Evolutionary conservation across 2,329 filamentous ascomycete genomes (phyloP).

Genomic region (Colletotrichum sojae): DNA sequence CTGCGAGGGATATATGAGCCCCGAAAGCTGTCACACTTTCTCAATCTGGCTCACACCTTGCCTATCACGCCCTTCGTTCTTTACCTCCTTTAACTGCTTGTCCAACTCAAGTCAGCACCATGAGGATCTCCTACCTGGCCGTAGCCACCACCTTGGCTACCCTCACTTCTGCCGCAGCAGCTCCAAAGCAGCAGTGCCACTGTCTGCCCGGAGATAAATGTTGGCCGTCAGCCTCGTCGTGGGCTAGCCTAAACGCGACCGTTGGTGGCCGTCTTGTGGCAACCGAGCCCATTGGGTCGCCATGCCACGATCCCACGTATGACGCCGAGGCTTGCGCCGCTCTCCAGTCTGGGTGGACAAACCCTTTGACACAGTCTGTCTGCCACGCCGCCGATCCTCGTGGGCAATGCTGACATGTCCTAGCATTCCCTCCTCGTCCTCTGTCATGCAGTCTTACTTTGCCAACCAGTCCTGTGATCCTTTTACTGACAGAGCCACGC

Average conservation of each 20-base stretch:
- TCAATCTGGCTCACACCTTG: slow-evolving; percentile 7
- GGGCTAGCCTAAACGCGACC: slow-evolving; percentile 66
- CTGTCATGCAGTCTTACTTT: slow-evolving; percentile 57
- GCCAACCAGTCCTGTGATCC: slow-evolving; percentile 56
- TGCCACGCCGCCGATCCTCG: neutral
- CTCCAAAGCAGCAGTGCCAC: slow-evolving; percentile 51
- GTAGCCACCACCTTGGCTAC: slow-evolving; percentile 41
- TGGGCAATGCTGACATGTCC: slow-evolving; percentile 20
- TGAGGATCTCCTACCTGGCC: slow-evolving; percentile 37
- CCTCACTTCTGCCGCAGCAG: slow-evolving; percentile 22
- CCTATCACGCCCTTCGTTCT: slow-evolving; percentile 13
- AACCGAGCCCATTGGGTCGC: slow-evolving; percentile 65
- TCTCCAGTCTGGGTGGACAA: slow-evolving; percentile 53
- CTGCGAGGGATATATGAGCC: slow-evolving; percentile 37
- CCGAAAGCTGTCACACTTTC: slow-evolving; percentile 15
- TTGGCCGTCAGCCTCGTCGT: slow-evolving; percentile 66
- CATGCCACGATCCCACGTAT: slow-evolving; percentile 66
- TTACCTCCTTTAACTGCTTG: slow-evolving; percentile 25
- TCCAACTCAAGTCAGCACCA: slow-evolving; percentile 35
- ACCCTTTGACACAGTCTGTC: slow-evolving; percentile 53
- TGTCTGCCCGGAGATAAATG: slow-evolving; percentile 65
- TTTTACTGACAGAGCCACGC: slow-evolving; percentile 54
- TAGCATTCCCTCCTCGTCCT: slow-evolving; percentile 55
- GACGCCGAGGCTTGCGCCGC: slow-evolving; percentile 58
- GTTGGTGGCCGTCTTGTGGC: slow-evolving; percentile 65